A percentile compares a stretch with the other conserved stretches of the same genome.
Conservation (phyloP, 257 asterid genomes). For the Solanum sejunctum region DNA sequence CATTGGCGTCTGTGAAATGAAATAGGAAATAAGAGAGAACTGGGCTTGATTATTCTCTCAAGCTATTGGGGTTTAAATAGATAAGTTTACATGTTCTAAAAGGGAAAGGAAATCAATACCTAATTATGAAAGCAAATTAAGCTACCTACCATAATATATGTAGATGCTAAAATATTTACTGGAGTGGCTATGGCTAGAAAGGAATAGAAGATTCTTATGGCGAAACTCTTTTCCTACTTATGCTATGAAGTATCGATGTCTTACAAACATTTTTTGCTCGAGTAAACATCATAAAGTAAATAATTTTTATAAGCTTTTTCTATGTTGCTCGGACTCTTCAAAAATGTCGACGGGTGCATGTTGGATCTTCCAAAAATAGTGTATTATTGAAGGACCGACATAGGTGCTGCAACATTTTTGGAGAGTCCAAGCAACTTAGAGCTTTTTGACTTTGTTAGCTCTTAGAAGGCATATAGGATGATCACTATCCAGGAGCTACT, state of each 20-base stretch:
- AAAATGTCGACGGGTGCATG: too few relatives aligned
- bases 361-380: too few relatives aligned
- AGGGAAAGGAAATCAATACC: neutral
- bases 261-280: neutral
- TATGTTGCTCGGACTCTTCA: too few relatives aligned
- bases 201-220: neutral
- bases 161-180: neutral
- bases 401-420: too few relatives aligned
- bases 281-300: neutral
- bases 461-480: neutral
- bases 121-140: neutral
- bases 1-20: neutral
- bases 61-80: neutral
- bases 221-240: neutral
- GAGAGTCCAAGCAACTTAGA: too few relatives aligned
- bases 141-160: neutral
- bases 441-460: neutral
- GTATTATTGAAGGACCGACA: too few relatives aligned
- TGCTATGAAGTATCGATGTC: neutral
- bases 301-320: neutral
- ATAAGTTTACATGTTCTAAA: neutral
- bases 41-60: neutral
- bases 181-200: neutral
- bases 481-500: neutral
- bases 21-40: neutral